Evolutionary conservation across 352 stramenopile species (phyloP).

Genomic region (Globisporangium middletonii): DNA sequence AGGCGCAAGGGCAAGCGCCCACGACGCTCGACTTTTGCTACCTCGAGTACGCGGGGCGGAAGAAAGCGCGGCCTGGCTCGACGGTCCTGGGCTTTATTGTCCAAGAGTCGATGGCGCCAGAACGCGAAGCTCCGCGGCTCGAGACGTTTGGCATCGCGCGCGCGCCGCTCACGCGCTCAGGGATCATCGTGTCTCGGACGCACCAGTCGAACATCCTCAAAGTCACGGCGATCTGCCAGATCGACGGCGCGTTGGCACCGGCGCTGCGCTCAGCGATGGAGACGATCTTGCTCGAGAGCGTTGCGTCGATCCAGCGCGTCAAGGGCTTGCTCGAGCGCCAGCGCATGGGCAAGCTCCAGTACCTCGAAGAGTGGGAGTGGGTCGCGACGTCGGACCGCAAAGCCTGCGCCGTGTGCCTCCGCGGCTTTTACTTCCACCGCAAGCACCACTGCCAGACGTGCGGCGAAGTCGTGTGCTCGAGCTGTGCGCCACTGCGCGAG

Average conservation of each 20-base stretch:
- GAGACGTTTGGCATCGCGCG: constrained; percentile 59
- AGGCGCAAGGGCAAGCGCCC: constrained; percentile 3
- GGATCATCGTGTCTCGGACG: constrained; percentile 71
- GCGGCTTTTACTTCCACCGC: constrained; percentile 72
- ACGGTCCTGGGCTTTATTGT: constrained; percentile 74
- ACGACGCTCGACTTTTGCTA: constrained; percentile 55
- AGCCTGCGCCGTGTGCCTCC: constrained; percentile 72
- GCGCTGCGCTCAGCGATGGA: constrained; percentile 37
- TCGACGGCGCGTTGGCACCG: constrained; percentile 43
- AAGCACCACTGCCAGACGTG: constrained; percentile 75
- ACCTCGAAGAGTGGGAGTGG: constrained; percentile 79
- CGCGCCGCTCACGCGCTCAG: constrained; percentile 48
- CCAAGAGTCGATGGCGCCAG: constrained; percentile 59
- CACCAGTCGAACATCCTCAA: constrained; percentile 66
- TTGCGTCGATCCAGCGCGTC: constrained; percentile 46
- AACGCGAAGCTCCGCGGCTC: constrained; percentile 59
- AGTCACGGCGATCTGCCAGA: constrained; percentile 65
- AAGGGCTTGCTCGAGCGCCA: constrained; percentile 64
- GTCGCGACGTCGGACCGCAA: constrained; percentile 64
- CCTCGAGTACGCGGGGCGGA: constrained; percentile 70
- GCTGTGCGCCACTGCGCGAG: constrained; percentile 61
- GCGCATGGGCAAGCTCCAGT: constrained; percentile 66
- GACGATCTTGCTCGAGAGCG: constrained; percentile 62
- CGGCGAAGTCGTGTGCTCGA: constrained; percentile 73
- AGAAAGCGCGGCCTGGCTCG: constrained; percentile 25